phyloP scores from a whole-genome alignment of 2,329 filamentous ascomycete genomes.

The Tolypocladium inflatum region DNA sequence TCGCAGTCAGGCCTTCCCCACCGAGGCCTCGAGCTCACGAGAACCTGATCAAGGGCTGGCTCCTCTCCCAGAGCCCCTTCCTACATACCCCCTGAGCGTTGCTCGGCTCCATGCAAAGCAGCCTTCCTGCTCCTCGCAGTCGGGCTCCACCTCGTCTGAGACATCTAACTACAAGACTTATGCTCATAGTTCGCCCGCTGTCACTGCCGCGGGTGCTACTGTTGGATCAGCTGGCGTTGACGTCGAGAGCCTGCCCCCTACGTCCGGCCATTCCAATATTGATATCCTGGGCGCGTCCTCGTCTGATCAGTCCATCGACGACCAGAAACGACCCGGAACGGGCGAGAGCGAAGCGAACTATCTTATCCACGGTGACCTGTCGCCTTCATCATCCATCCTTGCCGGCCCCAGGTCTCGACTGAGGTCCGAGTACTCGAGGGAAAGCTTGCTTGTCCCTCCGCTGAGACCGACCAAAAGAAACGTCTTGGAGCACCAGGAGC shows the following conservation, averaged over 20 bases:
- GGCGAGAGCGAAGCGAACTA: slow-evolving; percentile 41
- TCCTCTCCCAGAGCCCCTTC: background rate
- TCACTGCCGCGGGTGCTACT: background rate
- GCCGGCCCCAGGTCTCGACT: slow-evolving; percentile 20
- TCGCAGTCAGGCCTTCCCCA: background rate
- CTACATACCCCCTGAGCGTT: background rate
- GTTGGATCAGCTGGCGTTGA: slow-evolving; percentile 12
- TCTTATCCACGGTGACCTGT: slow-evolving; percentile 37
- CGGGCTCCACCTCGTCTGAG: slow-evolving; percentile 37
- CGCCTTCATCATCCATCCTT: slow-evolving; percentile 29
- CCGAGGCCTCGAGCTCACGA: background rate
- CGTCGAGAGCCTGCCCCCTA: slow-evolving; percentile 29
- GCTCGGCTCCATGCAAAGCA: slow-evolving; percentile 11
- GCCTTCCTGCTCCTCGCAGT: slow-evolving; percentile 17
- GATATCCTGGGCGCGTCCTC: slow-evolving; percentile 41
- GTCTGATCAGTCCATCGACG: slow-evolving; percentile 27
- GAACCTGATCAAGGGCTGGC: background rate
- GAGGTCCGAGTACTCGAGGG: slow-evolving; percentile 45
- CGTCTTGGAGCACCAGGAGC: slow-evolving; percentile 37
- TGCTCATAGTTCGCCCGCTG: slow-evolving; percentile 30
- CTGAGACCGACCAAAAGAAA: slow-evolving; percentile 36
- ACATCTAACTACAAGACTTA: slow-evolving; percentile 47
- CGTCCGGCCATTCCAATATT: slow-evolving; percentile 40
- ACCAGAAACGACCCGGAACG: slow-evolving; percentile 22
- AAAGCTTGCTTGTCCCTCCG: slow-evolving; percentile 50